These are phyloP conservation scores for Trametes villosa DNA, from an alignment of 768 basidiomycete species.

Conservation along the genomic window DNA sequence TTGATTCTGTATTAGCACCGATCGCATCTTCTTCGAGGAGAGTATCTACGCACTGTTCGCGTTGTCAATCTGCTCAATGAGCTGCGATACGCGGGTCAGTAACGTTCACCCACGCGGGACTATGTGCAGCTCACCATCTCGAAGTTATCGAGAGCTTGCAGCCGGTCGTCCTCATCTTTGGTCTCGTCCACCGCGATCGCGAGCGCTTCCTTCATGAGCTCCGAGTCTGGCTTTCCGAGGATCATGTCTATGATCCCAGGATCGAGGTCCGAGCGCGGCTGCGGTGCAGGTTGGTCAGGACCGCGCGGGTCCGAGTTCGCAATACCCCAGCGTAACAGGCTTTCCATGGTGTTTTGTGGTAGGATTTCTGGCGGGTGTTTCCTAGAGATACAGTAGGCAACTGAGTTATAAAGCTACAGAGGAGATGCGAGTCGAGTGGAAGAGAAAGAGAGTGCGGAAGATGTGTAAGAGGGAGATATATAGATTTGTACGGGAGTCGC, in stretches of 20 bases:
- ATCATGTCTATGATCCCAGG: conserved; percentile 86
- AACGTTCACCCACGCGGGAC: neutral
- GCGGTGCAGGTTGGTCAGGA: conserved; percentile 38
- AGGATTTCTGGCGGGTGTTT: neutral
- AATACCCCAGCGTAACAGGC: conserved; percentile 81
- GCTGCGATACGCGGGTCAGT: conserved; percentile 45
- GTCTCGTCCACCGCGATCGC: conserved; percentile 60
- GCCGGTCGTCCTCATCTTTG: conserved; percentile 58
- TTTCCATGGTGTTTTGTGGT: conserved; percentile 55
- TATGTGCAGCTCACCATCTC: conserved; percentile 70
- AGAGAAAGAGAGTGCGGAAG: neutral
- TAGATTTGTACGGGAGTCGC: neutral
- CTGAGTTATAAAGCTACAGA: conserved; percentile 14
- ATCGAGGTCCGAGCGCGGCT: conserved; percentile 60
- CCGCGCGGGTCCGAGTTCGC: conserved; percentile 59
- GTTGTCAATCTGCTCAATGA: conserved; percentile 89
- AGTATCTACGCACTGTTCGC: conserved; percentile 70
- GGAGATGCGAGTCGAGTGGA: neutral
- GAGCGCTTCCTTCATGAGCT: conserved; percentile 82
- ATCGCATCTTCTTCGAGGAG: neutral
- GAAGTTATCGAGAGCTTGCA: conserved; percentile 78
- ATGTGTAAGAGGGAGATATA: neutral
- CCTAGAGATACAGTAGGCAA: conserved; percentile 12
- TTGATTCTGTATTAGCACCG: neutral
- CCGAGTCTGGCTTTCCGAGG: conserved; percentile 82